phyloP scores from a whole-genome alignment of 148 eudicot genomes.

The Arbutus unedo region DNA sequence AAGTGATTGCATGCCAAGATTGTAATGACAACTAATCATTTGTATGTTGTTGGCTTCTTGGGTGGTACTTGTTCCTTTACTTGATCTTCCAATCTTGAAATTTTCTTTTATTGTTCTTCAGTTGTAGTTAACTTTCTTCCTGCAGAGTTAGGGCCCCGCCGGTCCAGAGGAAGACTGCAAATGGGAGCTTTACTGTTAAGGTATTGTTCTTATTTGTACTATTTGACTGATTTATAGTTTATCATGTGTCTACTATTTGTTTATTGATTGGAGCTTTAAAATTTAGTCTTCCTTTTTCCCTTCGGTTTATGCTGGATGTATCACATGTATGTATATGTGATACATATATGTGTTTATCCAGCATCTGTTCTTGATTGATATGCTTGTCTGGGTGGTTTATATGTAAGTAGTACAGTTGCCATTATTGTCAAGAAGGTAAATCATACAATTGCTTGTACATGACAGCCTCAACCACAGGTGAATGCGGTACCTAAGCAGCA shows the following conservation, averaged over 20 bases:
- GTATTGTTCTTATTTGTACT: slow-evolving; percentile 21
- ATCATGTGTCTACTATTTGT: not conserved
- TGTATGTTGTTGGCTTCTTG: slow-evolving; percentile 12
- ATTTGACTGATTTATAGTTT: not conserved
- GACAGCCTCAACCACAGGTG: slow-evolving; percentile 32
- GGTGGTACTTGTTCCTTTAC: slow-evolving; percentile 24
- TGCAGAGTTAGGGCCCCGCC: slow-evolving; percentile 62
- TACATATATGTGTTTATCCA: not conserved
- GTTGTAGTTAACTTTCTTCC: slow-evolving; percentile 15
- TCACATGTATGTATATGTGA: not conserved
- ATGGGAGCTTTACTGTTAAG: slow-evolving; percentile 39
- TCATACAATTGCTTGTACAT: slow-evolving; percentile 7
- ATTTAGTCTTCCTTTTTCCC: not conserved
- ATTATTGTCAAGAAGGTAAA: not conserved
- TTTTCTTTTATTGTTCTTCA: slow-evolving; percentile 21
- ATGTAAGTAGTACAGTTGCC: not conserved
- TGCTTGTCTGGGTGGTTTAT: not conserved
- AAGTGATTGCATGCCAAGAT: slow-evolving; percentile 5
- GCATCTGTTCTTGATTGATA: not conserved
- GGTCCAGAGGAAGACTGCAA: slow-evolving; percentile 28
- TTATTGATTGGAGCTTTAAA: not conserved
- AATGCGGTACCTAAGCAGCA: slow-evolving; percentile 38
- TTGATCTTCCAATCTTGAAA: not conserved
- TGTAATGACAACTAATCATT: slow-evolving; percentile 14
- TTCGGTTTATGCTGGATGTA: not conserved